Percentiles rank a stretch among this genome's conserved stretches.
phyloP scores from a whole-genome alignment of 2,329 filamentous ascomycete species.

The Monosporascus sp. region DNA sequence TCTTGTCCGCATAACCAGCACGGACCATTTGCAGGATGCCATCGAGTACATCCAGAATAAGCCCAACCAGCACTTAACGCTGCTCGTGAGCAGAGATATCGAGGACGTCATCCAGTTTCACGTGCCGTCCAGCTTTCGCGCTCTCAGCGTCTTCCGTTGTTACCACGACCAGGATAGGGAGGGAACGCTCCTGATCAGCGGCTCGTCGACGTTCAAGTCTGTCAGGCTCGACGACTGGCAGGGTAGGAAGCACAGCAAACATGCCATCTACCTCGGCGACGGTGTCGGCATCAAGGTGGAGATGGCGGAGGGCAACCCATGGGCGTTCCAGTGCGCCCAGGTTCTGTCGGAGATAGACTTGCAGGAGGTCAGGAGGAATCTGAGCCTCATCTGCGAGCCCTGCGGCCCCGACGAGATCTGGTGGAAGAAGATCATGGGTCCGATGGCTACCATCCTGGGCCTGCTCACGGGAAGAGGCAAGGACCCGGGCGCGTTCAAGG shows the following conservation, averaged over 20 bases:
- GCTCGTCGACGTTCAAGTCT: constrained; percentile 1
- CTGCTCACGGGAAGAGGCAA: constrained; percentile 3
- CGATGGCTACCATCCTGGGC: constrained; percentile 3
- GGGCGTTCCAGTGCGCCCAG: background rate
- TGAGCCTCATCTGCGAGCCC: background rate
- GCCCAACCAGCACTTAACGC: constrained; percentile 1
- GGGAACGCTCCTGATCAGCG: constrained; percentile 1
- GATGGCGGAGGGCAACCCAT: background rate
- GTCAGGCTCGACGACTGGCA: constrained; percentile 3
- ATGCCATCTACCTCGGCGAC: constrained; percentile 4
- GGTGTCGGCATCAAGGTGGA: constrained; percentile 5
- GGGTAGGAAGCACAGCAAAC: constrained; percentile 3
- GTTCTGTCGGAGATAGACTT: background rate
- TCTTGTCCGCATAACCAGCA: constrained; percentile 1
- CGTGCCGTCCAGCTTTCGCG: background rate
- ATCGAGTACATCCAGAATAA: constrained; percentile 2
- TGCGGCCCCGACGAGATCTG: background rate
- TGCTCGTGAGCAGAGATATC: constrained; percentile 2
- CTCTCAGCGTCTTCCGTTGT: constrained; percentile 5
- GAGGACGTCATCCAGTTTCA: constrained; percentile 2
- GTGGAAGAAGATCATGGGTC: background rate
- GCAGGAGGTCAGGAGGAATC: background rate
- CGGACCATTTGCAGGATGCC: constrained; percentile 1
- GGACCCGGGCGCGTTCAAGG: constrained; percentile 1
- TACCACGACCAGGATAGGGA: background rate